These are phyloP conservation scores for Aphanomyces cochlioides DNA, from an alignment of 352 stramenopile genomes.

Conservation along the genomic window DNA sequence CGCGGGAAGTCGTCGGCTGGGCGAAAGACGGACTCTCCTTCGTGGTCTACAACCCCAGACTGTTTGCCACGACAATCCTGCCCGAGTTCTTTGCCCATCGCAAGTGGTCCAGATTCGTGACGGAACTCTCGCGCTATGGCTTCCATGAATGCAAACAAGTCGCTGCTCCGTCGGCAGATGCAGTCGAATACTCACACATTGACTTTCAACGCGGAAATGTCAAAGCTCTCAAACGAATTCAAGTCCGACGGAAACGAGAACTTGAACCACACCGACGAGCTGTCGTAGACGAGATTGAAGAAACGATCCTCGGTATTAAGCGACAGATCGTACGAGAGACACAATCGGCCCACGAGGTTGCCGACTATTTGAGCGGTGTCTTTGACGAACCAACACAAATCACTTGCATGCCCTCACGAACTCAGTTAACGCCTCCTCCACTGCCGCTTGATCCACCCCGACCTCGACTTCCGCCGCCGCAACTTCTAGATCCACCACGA, in stretches of 20 bases:
- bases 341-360: not conserved
- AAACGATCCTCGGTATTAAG: slow-evolving; percentile 10
- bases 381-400: not conserved
- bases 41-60: not conserved
- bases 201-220: slow-evolving; percentile 10
- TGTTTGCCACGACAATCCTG: slow-evolving; percentile 1
- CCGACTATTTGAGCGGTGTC: not conserved
- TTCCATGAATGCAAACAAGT: not conserved
- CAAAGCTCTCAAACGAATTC: not conserved
- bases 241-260: not conserved
- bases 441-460: not conserved
- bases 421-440: not conserved
- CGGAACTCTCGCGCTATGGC: slow-evolving; percentile 1
- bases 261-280: not conserved
- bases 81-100: not conserved
- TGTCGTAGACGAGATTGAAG: slow-evolving; percentile 16
- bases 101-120: slow-evolving; percentile 10
- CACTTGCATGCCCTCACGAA: not conserved
- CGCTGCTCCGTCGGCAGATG: not conserved
- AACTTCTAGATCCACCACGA: no score
- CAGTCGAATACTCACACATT: slow-evolving; percentile 4
- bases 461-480: no score
- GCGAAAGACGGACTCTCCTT: slow-evolving; percentile 5
- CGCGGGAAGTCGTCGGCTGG: not conserved
- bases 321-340: slow-evolving; percentile 1